Conservation (phyloP, 352 stramenopile genomes). For the Phytophthora hybrid region DNA sequence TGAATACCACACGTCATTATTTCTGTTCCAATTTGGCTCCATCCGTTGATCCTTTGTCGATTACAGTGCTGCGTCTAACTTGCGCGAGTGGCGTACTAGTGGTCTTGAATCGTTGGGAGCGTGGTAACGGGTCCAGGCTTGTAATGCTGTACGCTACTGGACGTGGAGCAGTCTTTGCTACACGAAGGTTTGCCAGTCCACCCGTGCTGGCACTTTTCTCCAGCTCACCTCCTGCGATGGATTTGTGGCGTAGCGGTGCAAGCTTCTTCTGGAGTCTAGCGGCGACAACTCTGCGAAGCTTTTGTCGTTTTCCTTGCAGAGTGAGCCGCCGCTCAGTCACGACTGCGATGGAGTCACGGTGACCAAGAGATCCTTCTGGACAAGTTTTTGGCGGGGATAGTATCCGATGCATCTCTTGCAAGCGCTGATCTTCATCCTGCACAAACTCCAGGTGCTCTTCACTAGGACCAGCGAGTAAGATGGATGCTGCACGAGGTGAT, state of each 20-base stretch:
- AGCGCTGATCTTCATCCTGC: constrained; percentile 51
- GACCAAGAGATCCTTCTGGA: not conserved
- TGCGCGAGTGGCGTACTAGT: constrained; percentile 1
- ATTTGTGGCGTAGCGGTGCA: constrained; percentile 40
- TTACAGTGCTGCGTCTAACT: constrained; percentile 1
- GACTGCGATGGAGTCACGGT: constrained; percentile 12
- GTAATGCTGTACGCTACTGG: constrained; percentile 63
- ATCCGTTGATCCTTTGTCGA: constrained; percentile 8
- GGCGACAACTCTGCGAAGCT: constrained; percentile 32
- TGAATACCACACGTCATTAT: not conserved
- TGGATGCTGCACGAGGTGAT: constrained; percentile 28
- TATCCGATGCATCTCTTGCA: constrained; percentile 30
- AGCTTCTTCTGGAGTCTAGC: constrained; percentile 38
- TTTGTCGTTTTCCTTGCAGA: constrained; percentile 35
- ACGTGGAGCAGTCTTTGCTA: constrained; percentile 42
- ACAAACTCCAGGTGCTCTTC: constrained; percentile 55
- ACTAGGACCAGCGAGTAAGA: constrained; percentile 43
- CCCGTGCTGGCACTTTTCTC: constrained; percentile 30
- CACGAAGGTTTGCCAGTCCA: constrained; percentile 28
- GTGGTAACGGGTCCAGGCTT: constrained; percentile 42
- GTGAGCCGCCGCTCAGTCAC: constrained; percentile 30
- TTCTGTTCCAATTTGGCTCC: not conserved
- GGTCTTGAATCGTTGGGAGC: constrained; percentile 28
- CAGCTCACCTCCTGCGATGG: constrained; percentile 14
- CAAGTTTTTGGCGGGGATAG: constrained; percentile 24